Conservation (phyloP, 192 early-diverging fungal species). For the Rhizophagus clarus region DNA sequence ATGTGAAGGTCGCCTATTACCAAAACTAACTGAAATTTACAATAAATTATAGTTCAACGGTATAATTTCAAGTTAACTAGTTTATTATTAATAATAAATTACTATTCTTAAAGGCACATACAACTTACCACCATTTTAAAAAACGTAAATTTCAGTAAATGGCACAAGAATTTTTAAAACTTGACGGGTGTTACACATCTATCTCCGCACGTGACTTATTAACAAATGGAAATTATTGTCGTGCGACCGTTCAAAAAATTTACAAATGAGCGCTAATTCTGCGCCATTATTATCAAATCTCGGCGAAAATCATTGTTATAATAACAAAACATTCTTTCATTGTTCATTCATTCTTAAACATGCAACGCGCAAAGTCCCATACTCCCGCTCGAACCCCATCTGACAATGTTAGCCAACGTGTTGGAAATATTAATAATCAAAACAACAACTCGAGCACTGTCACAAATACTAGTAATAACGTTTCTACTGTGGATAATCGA, state of each 20-base stretch:
- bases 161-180: slow-evolving; percentile 41
- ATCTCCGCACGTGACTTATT: too few species aligned
- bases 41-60: neutral
- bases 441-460: neutral
- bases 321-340: neutral
- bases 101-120: too few species aligned
- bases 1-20: slow-evolving; percentile 95
- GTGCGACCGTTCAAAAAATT: too few species aligned
- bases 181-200: too few species aligned
- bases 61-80: neutral
- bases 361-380: slow-evolving; percentile 26
- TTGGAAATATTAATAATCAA: neutral
- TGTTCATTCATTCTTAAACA: slow-evolving; percentile 1
- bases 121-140: neutral
- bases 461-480: slow-evolving; percentile 27
- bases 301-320: neutral
- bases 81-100: too few species aligned
- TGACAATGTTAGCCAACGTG: slow-evolving; percentile 23
- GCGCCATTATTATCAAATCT: neutral
- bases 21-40: slow-evolving; percentile 69
- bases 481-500: slow-evolving; percentile 7
- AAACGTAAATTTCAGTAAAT: neutral
- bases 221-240: too few species aligned
- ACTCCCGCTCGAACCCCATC: slow-evolving; percentile 21
- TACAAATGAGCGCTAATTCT: neutral